Evolutionary conservation across 2,329 filamentous ascomycete genomes (phyloP).

Genomic region (Chrysosporium keratinophilum): DNA sequence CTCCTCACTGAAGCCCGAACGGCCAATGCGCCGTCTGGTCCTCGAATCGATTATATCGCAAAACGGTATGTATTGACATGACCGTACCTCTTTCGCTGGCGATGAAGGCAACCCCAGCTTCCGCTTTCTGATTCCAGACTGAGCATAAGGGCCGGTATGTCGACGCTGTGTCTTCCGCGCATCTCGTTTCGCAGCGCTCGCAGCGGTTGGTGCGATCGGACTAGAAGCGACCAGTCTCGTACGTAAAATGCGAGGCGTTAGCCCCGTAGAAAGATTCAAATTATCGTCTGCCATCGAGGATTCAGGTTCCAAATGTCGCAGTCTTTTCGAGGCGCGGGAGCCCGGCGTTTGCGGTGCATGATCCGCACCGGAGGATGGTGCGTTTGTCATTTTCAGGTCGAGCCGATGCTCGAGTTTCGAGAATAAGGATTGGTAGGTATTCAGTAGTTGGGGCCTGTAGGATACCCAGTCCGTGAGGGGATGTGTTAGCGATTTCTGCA

Average conservation of each 20-base stretch:
- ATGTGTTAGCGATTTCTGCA: neutral
- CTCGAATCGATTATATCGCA: conserved; percentile 36
- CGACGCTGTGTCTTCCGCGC: conserved; percentile 6
- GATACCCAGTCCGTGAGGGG: neutral
- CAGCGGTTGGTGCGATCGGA: neutral
- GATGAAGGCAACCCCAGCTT: conserved; percentile 1
- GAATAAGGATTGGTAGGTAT: neutral
- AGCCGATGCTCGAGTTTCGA: neutral
- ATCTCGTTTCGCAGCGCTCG: neutral
- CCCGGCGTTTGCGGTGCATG: conserved; percentile 1
- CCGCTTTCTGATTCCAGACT: conserved; percentile 1
- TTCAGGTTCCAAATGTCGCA: conserved; percentile 1
- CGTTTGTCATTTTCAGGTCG: neutral
- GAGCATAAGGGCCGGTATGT: conserved; percentile 5
- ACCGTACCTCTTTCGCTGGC: neutral
- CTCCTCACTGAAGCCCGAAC: conserved; percentile 39
- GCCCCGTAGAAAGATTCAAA: conserved; percentile 8
- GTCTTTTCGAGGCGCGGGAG: conserved; percentile 1
- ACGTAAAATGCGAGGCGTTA: conserved; percentile 14
- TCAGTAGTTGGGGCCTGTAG: neutral
- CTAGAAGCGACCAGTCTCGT: conserved; percentile 7
- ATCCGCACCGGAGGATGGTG: neutral
- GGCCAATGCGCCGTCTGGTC: conserved; percentile 35
- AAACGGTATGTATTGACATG: conserved; percentile 32
- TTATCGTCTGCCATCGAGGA: neutral